Conservation (phyloP, 305 asterid species). For the Fraxinus albicans region DNA sequence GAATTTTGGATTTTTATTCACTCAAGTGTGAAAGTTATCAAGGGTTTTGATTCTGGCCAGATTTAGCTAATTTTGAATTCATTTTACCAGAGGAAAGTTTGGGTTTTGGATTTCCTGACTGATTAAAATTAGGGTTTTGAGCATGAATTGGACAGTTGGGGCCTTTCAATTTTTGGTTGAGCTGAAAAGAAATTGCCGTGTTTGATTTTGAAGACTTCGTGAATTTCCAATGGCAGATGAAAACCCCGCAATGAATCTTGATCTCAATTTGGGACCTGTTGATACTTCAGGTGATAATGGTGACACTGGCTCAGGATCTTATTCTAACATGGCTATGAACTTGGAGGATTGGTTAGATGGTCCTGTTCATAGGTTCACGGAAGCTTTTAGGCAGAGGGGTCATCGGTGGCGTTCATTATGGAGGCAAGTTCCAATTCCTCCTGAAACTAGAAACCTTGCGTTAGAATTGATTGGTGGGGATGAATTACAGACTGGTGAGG, state of each 20-base stretch:
- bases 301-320: conserved; percentile 33
- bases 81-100: not conserved
- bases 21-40: not conserved
- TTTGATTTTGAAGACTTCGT: conserved; percentile 7
- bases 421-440: conserved; percentile 62
- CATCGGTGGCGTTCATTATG: conserved; percentile 63
- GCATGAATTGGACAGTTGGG: not conserved
- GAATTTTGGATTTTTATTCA: conserved; percentile 24
- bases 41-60: not conserved
- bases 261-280: conserved; percentile 75
- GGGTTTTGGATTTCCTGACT: conserved; percentile 19
- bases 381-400: conserved; percentile 47
- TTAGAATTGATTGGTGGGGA: conserved; percentile 38
- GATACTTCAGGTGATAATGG: conserved; percentile 42
- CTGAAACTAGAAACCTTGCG: conserved; percentile 60
- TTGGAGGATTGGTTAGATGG: conserved; percentile 69
- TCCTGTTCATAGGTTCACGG: conserved; percentile 42
- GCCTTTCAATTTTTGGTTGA: conserved; percentile 7
- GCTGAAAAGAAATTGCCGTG: conserved; percentile 1
- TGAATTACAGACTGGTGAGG: conserved; percentile 41
- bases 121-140: conserved; percentile 21
- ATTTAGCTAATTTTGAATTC: not conserved
- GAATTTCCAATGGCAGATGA: conserved; percentile 55
- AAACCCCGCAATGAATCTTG: conserved; percentile 58
- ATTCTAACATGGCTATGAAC: conserved; percentile 47